phyloP scores from a whole-genome alignment of 1,284 basidiomycete species.

The Naganishia cerealis region DNA sequence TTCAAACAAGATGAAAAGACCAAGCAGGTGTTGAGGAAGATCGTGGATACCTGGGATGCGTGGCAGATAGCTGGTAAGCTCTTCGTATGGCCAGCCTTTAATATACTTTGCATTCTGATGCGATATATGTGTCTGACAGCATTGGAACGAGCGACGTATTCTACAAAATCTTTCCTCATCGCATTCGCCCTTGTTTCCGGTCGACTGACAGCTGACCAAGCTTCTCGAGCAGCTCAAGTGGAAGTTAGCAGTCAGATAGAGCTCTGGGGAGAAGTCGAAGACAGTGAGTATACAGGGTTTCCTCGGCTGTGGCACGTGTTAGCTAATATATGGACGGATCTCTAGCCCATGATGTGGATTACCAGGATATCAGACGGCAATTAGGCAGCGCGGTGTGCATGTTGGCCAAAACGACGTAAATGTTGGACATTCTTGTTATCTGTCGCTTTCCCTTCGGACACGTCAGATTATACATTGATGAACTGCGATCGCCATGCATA shows the following conservation, averaged over 20 bases:
- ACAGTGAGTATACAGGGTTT: slow-evolving; percentile 66
- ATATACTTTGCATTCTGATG: not conserved
- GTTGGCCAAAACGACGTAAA: slow-evolving; percentile 41
- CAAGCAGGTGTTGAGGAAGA: slow-evolving; percentile 61
- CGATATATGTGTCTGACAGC: slow-evolving; percentile 57
- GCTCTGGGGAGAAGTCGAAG: slow-evolving; percentile 97
- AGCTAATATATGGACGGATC: not conserved
- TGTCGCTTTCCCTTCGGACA: not conserved
- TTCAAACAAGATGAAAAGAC: slow-evolving; percentile 70
- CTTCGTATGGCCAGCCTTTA: not conserved
- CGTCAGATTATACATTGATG: not conserved
- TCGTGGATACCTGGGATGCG: slow-evolving; percentile 66
- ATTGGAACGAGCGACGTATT: slow-evolving; percentile 86
- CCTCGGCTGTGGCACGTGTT: slow-evolving; percentile 23
- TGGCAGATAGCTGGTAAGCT: slow-evolving; percentile 83
- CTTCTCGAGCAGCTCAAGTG: slow-evolving; percentile 80
- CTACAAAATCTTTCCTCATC: slow-evolving; percentile 88
- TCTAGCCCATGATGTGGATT: slow-evolving; percentile 91
- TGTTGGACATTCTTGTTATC: not conserved
- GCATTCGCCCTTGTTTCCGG: slow-evolving; percentile 78
- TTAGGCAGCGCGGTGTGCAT: slow-evolving; percentile 74
- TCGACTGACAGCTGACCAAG: slow-evolving; percentile 75
- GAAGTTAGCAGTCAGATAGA: slow-evolving; percentile 95
- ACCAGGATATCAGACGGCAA: slow-evolving; percentile 84
- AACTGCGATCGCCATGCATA: not conserved